Base-by-base conservation (phyloP, 2,329 filamentous ascomycete genomes). In the Cytospora leucostoma region DNA sequence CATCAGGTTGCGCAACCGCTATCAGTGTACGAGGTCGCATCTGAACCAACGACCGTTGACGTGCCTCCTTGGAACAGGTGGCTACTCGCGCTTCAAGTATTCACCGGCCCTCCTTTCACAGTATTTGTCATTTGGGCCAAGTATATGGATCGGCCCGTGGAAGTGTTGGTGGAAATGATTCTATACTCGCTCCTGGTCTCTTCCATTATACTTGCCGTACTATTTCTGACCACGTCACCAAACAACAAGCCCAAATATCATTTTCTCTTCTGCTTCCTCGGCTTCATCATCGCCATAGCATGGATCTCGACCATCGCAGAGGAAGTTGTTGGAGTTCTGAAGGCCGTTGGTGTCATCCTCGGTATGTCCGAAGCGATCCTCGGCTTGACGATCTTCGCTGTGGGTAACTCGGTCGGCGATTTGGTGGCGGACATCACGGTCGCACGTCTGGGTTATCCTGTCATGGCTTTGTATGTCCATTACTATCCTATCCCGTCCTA, bases 261-360 rank as follows among this genome's bases (percentile, higher is more conserved):
- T 64, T 89, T 88, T 56, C 72, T 94, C 32, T 82, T 98, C 53
- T 96, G 93, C 72, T 92, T 97, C 71, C 79, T 96, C 40, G 95
- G 96, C 7, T 99, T 99, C 72, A 80, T 90, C 10, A 96, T 98
- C 64, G 88, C 90, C 66, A 95, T 98, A 63, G 90, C 92, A 32
- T 99, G 96, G 95, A 97, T 98, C 70, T 95, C 92, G 47, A 95
- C 92, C 1, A 93, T 99, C 69, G 94, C 95, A 2, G 92, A 92
- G 40, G 94, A 99, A 78, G 95, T 99, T 6, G 95, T 99, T 6
- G 93, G 92, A 37, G 90, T 97, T 7, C 83, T 99, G 67, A 98
- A 99, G 77, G 90, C 95, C 0, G 81, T 98, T 56, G 95, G 95
- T 10, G 91, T 98, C 35, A 92, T 99, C 57, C 80, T 97, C 62